Percentiles rank a stretch among this genome's conserved stretches.
phyloP scores from a whole-genome alignment of 2,329 filamentous ascomycete species.

The Aotearoamyces nothofagi region DNA sequence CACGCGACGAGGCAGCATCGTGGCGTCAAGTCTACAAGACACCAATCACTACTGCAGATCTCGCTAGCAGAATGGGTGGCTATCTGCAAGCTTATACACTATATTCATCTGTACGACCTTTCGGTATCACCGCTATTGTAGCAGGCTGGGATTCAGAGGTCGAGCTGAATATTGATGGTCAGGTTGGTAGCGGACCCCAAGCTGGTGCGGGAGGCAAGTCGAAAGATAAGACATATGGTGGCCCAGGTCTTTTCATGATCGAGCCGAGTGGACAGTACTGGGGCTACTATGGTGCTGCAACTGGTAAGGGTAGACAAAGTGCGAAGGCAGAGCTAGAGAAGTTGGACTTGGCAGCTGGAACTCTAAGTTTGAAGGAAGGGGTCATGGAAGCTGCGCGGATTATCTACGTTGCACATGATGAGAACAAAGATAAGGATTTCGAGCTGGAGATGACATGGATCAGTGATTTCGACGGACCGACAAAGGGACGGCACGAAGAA shows the following conservation, averaged over 20 bases:
- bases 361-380: constrained; percentile 66
- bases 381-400: constrained; percentile 95
- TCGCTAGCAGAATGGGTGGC: constrained; percentile 84
- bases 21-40: constrained; percentile 94
- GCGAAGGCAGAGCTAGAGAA: constrained; percentile 99
- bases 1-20: constrained; percentile 79
- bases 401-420: constrained; percentile 94
- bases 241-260: constrained; percentile 95
- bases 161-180: constrained; percentile 73
- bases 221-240: constrained; percentile 62
- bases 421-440: constrained; percentile 99
- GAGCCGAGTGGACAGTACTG: constrained; percentile 95
- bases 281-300: constrained; percentile 97
- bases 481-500: constrained; percentile 83
- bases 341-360: constrained; percentile 68
- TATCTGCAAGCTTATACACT: constrained; percentile 97
- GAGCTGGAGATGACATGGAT: constrained; percentile 99
- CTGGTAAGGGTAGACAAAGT: constrained; percentile 89
- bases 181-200: constrained; percentile 69
- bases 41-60: constrained; percentile 75
- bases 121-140: constrained; percentile 89
- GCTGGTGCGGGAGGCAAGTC: constrained; percentile 76
- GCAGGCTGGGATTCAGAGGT: constrained; percentile 86
- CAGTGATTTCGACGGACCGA: constrained; percentile 69
- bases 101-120: constrained; percentile 91